These are phyloP conservation scores for Cicer yamashitae DNA, from an alignment of 306 rosid species.

Conservation along the genomic window DNA sequence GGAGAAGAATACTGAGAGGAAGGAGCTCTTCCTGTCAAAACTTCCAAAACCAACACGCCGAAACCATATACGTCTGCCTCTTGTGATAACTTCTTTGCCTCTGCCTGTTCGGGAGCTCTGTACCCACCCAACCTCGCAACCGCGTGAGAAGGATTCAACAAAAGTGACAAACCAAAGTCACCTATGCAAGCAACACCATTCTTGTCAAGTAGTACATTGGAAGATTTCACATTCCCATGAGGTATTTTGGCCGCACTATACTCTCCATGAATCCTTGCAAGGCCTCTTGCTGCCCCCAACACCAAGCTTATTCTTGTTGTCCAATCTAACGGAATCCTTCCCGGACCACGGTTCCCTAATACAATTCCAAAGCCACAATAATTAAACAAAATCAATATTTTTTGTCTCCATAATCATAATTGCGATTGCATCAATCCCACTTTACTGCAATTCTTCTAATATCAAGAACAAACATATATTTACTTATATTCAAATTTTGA, in stretches of 20 bases:
- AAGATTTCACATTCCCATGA: slow-evolving; percentile 88
- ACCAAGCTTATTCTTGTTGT: slow-evolving; percentile 92
- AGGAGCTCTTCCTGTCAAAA: slow-evolving; percentile 80
- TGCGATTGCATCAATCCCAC: no score
- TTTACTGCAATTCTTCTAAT: no score
- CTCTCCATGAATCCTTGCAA: slow-evolving; percentile 80
- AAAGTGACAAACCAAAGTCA: slow-evolving; percentile 81
- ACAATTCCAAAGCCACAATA: neutral
- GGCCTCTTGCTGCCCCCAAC: slow-evolving; percentile 87
- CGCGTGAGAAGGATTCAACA: slow-evolving; percentile 81
- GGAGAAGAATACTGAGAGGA: slow-evolving; percentile 63
- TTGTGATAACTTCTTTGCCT: slow-evolving; percentile 75
- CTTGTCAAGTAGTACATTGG: slow-evolving; percentile 89
- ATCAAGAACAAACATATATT: no score
- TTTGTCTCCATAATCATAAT: no score
- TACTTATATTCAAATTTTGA: no score
- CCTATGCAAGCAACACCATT: slow-evolving; percentile 85
- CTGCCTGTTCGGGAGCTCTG: slow-evolving; percentile 90
- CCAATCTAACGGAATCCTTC: slow-evolving; percentile 97
- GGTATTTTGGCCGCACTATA: slow-evolving; percentile 74
- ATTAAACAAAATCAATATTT: no score
- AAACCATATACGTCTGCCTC: slow-evolving; percentile 85
- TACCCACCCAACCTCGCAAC: slow-evolving; percentile 85
- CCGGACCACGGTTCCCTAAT: slow-evolving; percentile 89
- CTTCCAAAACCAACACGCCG: slow-evolving; percentile 82